A percentile compares a stretch with the other conserved stretches of the same genome.
Evolutionary conservation across 2,329 filamentous ascomycete genomes (phyloP).

Genomic region (Fusarium sp.): DNA sequence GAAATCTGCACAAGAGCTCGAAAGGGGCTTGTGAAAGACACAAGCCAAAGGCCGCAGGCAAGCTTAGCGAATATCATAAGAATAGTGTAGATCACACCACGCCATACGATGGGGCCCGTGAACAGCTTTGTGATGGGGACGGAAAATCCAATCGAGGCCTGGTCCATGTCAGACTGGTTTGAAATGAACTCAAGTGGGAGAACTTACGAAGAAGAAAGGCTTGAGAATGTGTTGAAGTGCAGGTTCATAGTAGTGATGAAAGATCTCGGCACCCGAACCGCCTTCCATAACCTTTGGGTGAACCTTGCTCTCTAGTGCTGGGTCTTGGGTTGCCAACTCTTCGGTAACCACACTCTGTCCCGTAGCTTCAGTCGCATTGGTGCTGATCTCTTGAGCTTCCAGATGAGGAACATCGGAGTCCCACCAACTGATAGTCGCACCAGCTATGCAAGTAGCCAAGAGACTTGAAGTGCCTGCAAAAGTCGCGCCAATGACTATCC

Average conservation of each 20-base stretch:
- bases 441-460: slow-evolving; percentile 71
- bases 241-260: slow-evolving; percentile 46
- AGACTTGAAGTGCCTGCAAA: slow-evolving; percentile 72
- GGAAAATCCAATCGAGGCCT: slow-evolving; percentile 76
- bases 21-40: slow-evolving; percentile 42
- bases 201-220: slow-evolving; percentile 76
- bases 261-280: slow-evolving; percentile 16
- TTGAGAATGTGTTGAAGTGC: slow-evolving; percentile 64
- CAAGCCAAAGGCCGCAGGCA: slow-evolving; percentile 67
- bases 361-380: neutral
- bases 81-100: slow-evolving; percentile 74
- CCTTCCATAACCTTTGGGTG: neutral
- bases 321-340: neutral
- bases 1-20: neutral
- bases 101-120: slow-evolving; percentile 70
- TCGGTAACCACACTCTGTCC: neutral
- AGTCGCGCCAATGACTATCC: slow-evolving; percentile 58
- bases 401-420: slow-evolving; percentile 50
- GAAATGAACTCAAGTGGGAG: rapidly evolving
- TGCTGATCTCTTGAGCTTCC: neutral
- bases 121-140: slow-evolving; percentile 81
- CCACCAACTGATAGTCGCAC: slow-evolving; percentile 69
- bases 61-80: slow-evolving; percentile 75
- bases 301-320: too few species aligned
- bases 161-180: rapidly evolving